Conservation (phyloP, 768 basidiomycete genomes). For the Mycena chlorophos region DNA sequence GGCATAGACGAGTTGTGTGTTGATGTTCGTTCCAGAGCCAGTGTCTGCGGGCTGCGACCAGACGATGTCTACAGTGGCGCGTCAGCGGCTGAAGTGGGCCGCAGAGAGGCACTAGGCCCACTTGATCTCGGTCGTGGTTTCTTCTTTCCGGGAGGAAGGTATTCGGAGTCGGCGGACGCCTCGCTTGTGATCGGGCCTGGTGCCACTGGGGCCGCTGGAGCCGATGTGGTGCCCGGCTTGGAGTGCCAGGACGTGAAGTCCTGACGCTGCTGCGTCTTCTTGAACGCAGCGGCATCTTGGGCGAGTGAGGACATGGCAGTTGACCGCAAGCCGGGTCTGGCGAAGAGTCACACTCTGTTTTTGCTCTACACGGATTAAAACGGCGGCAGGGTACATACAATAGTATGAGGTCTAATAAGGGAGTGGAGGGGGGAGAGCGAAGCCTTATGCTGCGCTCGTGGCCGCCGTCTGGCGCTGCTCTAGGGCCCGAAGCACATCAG, state of each 20-base stretch:
- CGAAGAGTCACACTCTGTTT: not conserved
- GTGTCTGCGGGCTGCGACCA: constrained; percentile 89
- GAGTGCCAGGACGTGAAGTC: constrained; percentile 79
- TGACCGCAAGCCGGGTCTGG: not conserved
- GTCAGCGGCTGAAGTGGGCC: constrained; percentile 18
- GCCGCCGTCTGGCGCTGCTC: constrained; percentile 61
- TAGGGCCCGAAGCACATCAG: constrained; percentile 78
- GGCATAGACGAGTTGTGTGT: constrained; percentile 85
- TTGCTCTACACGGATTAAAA: not conserved
- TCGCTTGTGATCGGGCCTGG: constrained; percentile 27
- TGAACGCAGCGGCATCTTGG: constrained; percentile 74
- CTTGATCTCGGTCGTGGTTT: constrained; percentile 69
- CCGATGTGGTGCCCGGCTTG: constrained; percentile 42
- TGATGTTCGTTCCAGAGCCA: constrained; percentile 76
- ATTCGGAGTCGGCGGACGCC: constrained; percentile 31
- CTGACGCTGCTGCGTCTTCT: constrained; percentile 60
- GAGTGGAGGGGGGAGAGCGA: not conserved
- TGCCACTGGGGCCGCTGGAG: constrained; percentile 27
- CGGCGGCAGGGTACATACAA: not conserved
- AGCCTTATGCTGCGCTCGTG: constrained; percentile 9
- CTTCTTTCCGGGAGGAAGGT: constrained; percentile 42
- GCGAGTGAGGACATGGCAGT: constrained; percentile 63
- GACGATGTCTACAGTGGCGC: constrained; percentile 56
- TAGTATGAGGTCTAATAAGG: not conserved
- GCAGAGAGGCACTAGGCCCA: constrained; percentile 39